These are phyloP conservation scores for Silene uniflora DNA, from an alignment of 148 eudicot genomes.

Conservation along the genomic window DNA sequence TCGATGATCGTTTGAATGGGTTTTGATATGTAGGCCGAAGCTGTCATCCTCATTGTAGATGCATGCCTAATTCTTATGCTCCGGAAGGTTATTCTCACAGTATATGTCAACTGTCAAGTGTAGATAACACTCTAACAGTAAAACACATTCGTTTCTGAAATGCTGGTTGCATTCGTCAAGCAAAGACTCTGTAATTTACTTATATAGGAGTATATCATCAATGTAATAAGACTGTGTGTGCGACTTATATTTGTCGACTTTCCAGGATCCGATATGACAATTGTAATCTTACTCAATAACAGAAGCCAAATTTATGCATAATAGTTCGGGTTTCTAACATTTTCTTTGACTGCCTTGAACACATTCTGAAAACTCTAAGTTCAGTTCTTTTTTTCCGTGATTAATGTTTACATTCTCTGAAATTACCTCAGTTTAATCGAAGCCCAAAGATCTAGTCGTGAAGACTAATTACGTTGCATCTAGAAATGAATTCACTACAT, in stretches of 20 bases:
- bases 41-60: slow-evolving; percentile 2
- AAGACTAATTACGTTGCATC: no score
- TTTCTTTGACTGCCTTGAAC: no score
- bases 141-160: not conserved
- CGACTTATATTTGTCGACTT: not conserved
- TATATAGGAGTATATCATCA: not conserved
- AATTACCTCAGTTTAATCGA: no score
- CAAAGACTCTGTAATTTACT: no score
- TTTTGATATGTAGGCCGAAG: slow-evolving; percentile 17
- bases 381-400: no score
- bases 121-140: not conserved
- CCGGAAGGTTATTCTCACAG: not conserved
- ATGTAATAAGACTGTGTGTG: not conserved
- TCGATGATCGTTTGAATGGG: not conserved
- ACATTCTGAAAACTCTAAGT: no score
- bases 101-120: not conserved
- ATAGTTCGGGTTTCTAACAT: no score
- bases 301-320: no score
- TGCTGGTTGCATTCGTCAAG: no score
- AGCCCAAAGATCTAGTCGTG: no score
- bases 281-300: not conserved
- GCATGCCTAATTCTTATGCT: not conserved
- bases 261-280: not conserved
- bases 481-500: no score
- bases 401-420: no score